These are phyloP conservation scores for Tetratostichococcus sp. DNA, from an alignment of 139 green algal genomes.

Conservation along the genomic window DNA sequence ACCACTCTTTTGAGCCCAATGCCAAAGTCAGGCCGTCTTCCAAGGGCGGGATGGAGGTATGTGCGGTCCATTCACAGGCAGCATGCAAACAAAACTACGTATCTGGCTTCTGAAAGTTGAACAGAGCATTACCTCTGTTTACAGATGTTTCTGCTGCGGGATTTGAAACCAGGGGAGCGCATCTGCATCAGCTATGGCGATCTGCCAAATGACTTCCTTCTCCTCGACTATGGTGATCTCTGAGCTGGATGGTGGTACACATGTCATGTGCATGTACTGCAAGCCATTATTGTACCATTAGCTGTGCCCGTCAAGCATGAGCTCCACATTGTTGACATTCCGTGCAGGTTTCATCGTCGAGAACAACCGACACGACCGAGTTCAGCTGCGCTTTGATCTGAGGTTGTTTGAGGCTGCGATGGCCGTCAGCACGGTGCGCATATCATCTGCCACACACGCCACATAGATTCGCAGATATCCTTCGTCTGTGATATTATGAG, in stretches of 20 bases:
- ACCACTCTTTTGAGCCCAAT: slow-evolving; percentile 71
- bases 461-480: no score
- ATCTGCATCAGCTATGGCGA: slow-evolving; percentile 75
- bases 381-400: slow-evolving; percentile 70
- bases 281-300: no score
- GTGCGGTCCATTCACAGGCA: neutral
- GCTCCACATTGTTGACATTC: no score
- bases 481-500: no score
- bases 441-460: no score
- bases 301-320: no score
- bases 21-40: neutral
- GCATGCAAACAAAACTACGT: no score
- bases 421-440: slow-evolving; percentile 18
- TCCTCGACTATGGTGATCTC: slow-evolving; percentile 74
- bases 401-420: slow-evolving; percentile 47
- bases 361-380: slow-evolving; percentile 69
- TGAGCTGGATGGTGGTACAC: no score
- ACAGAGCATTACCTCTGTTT: no score
- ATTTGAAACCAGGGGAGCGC: slow-evolving; percentile 39
- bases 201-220: slow-evolving; percentile 82
- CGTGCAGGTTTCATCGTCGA: slow-evolving; percentile 64
- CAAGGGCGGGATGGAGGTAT: neutral
- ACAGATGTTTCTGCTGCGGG: slow-evolving; percentile 4
- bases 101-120: no score
- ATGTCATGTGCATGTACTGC: no score